Base-by-base conservation (phyloP, 2,329 filamentous ascomycete species). In the Colletotrichum viniferum region DNA sequence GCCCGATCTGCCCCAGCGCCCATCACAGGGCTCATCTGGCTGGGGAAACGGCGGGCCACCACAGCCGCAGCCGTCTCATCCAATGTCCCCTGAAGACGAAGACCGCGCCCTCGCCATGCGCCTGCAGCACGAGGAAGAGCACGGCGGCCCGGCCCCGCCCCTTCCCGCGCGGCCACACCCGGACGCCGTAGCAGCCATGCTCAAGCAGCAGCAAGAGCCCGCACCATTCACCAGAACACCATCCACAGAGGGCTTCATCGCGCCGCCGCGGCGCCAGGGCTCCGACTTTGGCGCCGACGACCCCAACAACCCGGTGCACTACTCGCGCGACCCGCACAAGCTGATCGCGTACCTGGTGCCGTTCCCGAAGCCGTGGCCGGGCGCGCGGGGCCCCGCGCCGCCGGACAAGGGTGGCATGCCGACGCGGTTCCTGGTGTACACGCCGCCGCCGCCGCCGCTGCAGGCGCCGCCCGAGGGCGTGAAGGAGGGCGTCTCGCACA, bases 261-360 rank as follows among this genome's bases (percentile, higher is more conserved):
- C 73, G 12, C 73, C 73, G 13, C 73, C 73, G 4, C 62, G 63
- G 34, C 73, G 73, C 7, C 62, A 63, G 21, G 73, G 63, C 26
- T 68, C 69, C 7, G 69, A 73, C n/a, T 75, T 75, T 21, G 73
- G 73, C 69, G 65, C 34, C 43, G 73, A 75, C 32, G 73, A 75
- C 32, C 73, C 73, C n/a, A 63, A 71, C 32, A 67, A 75, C 69
- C 73, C 69, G 12, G 64, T 75, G 5, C 73, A 75, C 43, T 75
- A 75, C 69, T 18, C 56, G 8, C 69, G 73, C 21, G 73, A 75
- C 34, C 73, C 73, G 14, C 73, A 75, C 32, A 75, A 75, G 63
- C 73, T 75, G 32, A 75, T 75, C 63, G 71, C 73, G 10, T 75
- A 75, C 34, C 69, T 75, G 32, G 73, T 73, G 9, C 73, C 73